Conservation (phyloP, 176 grass and related monocot genomes). For the Stipa capillata region DNA sequence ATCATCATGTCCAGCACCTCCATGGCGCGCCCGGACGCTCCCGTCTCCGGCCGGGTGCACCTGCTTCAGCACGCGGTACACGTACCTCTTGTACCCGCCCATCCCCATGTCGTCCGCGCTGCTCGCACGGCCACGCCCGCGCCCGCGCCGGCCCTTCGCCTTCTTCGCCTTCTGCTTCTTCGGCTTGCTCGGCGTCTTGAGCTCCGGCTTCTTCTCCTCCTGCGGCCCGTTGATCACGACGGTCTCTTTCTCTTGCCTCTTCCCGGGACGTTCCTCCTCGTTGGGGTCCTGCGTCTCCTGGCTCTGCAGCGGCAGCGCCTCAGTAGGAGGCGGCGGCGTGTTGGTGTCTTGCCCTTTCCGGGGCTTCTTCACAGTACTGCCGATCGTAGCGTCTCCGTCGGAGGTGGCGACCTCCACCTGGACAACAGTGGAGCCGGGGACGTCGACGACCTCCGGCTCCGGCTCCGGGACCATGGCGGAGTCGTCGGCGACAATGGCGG, state of each 20-base stretch:
- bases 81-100: slow-evolving; percentile 73
- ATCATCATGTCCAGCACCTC: slow-evolving; percentile 73
- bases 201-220: neutral
- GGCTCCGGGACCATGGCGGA: too few species aligned
- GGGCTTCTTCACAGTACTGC: too few species aligned
- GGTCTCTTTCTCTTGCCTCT: neutral
- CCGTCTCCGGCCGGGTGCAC: slow-evolving; percentile 75
- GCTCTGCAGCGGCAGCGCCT: slow-evolving; percentile 8
- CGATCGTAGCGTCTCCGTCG: too few species aligned
- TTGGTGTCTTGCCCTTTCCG: too few species aligned
- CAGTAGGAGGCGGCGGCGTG: too few species aligned
- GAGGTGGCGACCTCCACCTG: slow-evolving; percentile 15
- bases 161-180: neutral
- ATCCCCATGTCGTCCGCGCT: neutral
- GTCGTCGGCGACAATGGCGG: neutral
- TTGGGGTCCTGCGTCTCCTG: slow-evolving; percentile 31
- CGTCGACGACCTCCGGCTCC: neutral
- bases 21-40: slow-evolving; percentile 54
- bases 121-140: neutral
- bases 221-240: neutral
- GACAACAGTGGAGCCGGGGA: slow-evolving; percentile 19
- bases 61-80: slow-evolving; percentile 91
- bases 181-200: neutral
- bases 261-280: neutral
- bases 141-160: neutral